Conservation (phyloP, 2,329 filamentous ascomycete species). For the Phyllosticta citribraziliensis region DNA sequence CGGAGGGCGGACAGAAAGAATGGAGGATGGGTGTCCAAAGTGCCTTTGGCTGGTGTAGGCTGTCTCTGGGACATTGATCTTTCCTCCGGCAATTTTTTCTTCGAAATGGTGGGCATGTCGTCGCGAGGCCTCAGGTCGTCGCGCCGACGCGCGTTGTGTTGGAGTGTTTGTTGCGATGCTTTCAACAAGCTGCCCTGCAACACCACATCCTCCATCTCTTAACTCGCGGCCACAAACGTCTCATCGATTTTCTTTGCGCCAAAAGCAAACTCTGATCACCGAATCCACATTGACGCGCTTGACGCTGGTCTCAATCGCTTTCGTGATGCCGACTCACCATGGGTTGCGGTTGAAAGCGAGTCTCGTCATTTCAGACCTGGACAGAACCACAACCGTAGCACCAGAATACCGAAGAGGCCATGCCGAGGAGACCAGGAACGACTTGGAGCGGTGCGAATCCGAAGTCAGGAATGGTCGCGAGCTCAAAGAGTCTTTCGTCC, state of each 20-base stretch:
- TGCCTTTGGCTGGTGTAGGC: too few relatives aligned
- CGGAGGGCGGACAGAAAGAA: too few relatives aligned
- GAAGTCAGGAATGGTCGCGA: conserved; percentile 12
- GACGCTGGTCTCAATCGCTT: background rate
- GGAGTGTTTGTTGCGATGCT: too few relatives aligned
- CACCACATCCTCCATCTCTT: background rate
- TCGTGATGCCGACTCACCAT: conserved; percentile 24
- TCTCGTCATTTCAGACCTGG: conserved; percentile 19
- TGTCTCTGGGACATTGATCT: too few relatives aligned
- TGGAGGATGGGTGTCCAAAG: too few relatives aligned
- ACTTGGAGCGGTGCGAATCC: conserved; percentile 8
- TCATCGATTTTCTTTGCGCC: too few relatives aligned
- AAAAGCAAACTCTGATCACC: background rate
- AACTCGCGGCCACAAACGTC: background rate
- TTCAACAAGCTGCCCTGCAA: background rate
- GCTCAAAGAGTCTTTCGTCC: conserved; percentile 19
- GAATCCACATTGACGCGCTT: background rate
- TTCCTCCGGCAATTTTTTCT: too few relatives aligned
- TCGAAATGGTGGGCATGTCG: too few relatives aligned
- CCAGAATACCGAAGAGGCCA: conserved; percentile 18
- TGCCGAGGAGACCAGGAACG: background rate
- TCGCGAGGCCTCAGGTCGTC: too few relatives aligned
- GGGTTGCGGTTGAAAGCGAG: conserved; percentile 19
- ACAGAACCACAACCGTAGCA: conserved; percentile 18
- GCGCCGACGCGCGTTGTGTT: too few relatives aligned